Evolutionary conservation across 352 stramenopile genomes (phyloP).

Genomic region (Pythium brachiatum): DNA sequence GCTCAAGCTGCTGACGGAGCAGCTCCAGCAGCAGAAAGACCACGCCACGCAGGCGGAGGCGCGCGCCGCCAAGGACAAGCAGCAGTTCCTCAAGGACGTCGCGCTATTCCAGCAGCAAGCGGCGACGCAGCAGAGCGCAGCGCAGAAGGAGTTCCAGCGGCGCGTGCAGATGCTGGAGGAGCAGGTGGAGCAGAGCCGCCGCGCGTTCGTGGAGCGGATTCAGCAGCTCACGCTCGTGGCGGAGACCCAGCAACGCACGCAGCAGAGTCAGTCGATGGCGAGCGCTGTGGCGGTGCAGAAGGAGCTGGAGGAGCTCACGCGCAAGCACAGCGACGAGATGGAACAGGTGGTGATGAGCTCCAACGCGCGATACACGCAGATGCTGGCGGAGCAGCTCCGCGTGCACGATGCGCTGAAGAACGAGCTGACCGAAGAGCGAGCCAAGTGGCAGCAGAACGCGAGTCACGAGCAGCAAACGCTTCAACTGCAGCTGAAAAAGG

Average conservation of each 20-base stretch:
- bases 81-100: constrained; percentile 36
- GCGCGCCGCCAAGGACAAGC: constrained; percentile 36
- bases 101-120: constrained; percentile 32
- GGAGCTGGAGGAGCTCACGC: constrained; percentile 28
- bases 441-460: constrained; percentile 19
- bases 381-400: constrained; percentile 73
- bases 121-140: constrained; percentile 13
- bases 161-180: constrained; percentile 43
- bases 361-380: constrained; percentile 71
- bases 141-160: constrained; percentile 37
- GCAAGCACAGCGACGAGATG: constrained; percentile 56
- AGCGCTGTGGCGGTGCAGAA: constrained; percentile 13
- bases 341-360: constrained; percentile 60
- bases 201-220: constrained; percentile 41
- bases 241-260: constrained; percentile 26
- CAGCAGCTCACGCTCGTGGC: constrained; percentile 38
- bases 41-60: constrained; percentile 30
- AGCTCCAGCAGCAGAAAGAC: constrained; percentile 35
- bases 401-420: constrained; percentile 44
- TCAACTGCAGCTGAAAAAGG: constrained; percentile 18
- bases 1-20: constrained; percentile 40
- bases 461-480: constrained; percentile 23
- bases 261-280: constrained; percentile 21
- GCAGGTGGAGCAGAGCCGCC: constrained; percentile 34
- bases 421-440: constrained; percentile 14